Evolutionary conservation across 345 rosid genomes (phyloP).

Genomic region (Nasturtium officinale): DNA sequence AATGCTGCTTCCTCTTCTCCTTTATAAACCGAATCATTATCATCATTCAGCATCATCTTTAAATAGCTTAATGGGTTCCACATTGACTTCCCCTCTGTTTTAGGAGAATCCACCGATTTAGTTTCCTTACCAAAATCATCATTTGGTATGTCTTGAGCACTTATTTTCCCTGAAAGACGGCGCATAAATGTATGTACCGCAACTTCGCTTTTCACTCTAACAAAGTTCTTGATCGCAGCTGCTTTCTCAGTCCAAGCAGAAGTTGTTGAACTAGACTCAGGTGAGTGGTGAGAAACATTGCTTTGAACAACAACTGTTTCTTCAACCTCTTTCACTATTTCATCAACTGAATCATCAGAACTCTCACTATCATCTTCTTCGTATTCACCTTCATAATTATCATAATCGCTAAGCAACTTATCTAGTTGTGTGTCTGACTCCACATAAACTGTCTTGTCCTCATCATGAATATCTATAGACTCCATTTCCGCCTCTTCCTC

Average conservation of each 20-base stretch:
- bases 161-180: constrained; percentile 55
- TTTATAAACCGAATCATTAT: constrained; percentile 41
- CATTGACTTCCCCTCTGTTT: constrained; percentile 46
- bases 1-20: constrained; percentile 43
- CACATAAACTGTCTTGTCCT: constrained; percentile 1
- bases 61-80: constrained; percentile 77
- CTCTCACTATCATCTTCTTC: constrained; percentile 33
- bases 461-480: constrained; percentile 33
- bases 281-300: constrained; percentile 36
- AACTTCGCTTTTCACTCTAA: constrained; percentile 59
- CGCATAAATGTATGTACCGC: constrained; percentile 68
- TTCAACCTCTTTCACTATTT: constrained; percentile 33
- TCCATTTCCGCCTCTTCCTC: constrained; percentile 37
- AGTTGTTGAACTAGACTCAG: constrained; percentile 45
- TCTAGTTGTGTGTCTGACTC: constrained; percentile 20
- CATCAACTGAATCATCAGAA: constrained; percentile 35
- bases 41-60: constrained; percentile 51
- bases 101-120: constrained; percentile 46
- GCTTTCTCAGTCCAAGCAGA: constrained; percentile 77
- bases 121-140: constrained; percentile 32
- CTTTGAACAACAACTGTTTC: constrained; percentile 36
- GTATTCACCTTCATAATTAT: constrained; percentile 25
- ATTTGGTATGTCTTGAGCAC: constrained; percentile 35
- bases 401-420: constrained; percentile 23
- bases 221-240: constrained; percentile 61